Evolutionary conservation across 2,329 filamentous ascomycete species (phyloP).

Genomic region (Epichloe brachyelytri): DNA sequence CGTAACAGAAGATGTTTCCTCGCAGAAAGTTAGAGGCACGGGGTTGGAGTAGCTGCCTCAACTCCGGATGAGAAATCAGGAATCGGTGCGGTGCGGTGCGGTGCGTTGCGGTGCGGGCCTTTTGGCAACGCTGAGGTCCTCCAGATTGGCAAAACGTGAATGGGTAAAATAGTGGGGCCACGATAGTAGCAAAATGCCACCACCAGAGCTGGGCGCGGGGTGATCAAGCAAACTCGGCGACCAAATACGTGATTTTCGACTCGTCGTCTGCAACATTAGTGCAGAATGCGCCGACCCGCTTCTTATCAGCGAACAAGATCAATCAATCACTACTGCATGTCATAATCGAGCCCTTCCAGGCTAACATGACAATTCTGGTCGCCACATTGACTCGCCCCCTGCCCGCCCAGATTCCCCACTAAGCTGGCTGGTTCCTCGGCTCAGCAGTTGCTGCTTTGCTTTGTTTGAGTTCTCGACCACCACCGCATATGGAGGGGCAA

Average conservation of each 20-base stretch:
- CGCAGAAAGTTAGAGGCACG: not conserved
- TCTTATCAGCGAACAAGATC: no score
- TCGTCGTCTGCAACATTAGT: no score
- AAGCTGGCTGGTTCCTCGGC: conserved; percentile 5
- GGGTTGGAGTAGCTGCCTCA: not conserved
- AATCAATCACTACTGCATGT: no score
- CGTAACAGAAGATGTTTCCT: not conserved
- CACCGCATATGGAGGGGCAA: conserved; percentile 2
- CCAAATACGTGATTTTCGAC: no score
- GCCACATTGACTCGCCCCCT: no score
- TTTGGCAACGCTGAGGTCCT: not conserved
- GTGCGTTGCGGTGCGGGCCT: not conserved
- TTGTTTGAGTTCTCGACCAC: not conserved
- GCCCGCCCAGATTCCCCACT: not conserved
- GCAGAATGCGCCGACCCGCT: no score
- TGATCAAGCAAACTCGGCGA: no score
- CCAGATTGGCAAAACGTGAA: not conserved
- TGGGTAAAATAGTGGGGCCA: not conserved
- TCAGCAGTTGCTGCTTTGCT: conserved; percentile 1
- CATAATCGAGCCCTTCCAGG: no score
- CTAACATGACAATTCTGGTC: no score
- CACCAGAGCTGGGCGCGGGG: no score
- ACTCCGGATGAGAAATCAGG: not conserved
- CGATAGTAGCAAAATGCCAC: not conserved
- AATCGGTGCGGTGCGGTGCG: no score